A percentile compares a stretch with the other conserved stretches of the same genome.
Conservation (phyloP, 148 eudicot species). For the Rhododendron kiyosumense region DNA sequence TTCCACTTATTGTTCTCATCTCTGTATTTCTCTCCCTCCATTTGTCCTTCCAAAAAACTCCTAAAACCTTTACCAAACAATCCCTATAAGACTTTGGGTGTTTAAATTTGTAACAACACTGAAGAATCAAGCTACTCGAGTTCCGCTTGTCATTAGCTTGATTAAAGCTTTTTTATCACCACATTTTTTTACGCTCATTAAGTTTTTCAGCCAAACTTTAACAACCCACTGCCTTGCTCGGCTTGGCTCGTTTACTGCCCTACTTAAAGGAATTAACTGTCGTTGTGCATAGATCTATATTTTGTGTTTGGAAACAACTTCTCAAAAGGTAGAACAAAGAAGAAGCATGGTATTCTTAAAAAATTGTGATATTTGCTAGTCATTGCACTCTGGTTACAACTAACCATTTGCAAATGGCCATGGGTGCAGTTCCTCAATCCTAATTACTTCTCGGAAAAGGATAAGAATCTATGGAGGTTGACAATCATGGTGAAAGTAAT, state of each 20-base stretch:
- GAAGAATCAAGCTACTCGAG: background rate
- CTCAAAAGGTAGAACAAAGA: background rate
- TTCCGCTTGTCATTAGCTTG: background rate
- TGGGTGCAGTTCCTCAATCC: slow-evolving; percentile 9
- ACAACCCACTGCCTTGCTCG: background rate
- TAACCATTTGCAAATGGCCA: slow-evolving; percentile 2
- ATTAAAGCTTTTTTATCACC: background rate
- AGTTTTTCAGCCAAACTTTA: background rate
- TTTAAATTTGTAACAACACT: too few relatives aligned
- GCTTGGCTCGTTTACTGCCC: background rate
- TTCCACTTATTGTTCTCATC: too few relatives aligned
- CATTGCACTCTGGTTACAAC: background rate
- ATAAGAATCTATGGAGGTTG: slow-evolving; percentile 57
- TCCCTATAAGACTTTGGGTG: too few relatives aligned
- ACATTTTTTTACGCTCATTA: background rate
- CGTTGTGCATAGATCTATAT: background rate
- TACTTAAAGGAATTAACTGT: background rate
- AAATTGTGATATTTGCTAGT: background rate
- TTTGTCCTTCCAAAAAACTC: too few relatives aligned
- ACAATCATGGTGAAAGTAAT: slow-evolving; percentile 39
- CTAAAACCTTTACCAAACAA: too few relatives aligned
- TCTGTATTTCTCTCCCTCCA: too few relatives aligned
- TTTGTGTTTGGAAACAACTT: background rate
- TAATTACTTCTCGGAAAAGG: slow-evolving; percentile 17
- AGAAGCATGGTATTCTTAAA: background rate